Percentiles rank a stretch among this genome's conserved stretches.
These are phyloP conservation scores for Spiromastix sp. DNA, from an alignment of 2,329 filamentous ascomycete species.

Conservation along the genomic window DNA sequence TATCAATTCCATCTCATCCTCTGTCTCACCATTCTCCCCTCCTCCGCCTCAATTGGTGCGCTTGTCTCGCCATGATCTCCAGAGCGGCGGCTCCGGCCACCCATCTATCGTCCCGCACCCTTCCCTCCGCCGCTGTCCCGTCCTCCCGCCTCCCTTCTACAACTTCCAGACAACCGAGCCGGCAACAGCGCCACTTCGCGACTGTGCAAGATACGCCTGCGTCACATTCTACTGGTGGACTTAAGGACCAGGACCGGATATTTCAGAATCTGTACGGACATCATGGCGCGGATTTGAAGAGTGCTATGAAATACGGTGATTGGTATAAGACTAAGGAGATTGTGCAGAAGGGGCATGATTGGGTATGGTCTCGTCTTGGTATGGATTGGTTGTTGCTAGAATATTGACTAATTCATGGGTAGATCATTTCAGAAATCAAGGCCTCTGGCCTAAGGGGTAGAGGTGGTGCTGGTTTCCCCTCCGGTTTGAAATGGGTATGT, in stretches of 20 bases:
- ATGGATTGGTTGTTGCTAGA: background rate
- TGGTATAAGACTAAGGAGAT: slow-evolving; percentile 99
- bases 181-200: slow-evolving; percentile 61
- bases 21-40: slow-evolving; percentile 16
- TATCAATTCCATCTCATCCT: slow-evolving; percentile 9
- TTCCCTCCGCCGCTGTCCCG: slow-evolving; percentile 20
- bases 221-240: slow-evolving; percentile 66
- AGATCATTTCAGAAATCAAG: slow-evolving; percentile 97
- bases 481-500: slow-evolving; percentile 95
- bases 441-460: slow-evolving; percentile 88
- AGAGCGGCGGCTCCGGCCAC: slow-evolving; percentile 35
- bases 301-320: slow-evolving; percentile 94
- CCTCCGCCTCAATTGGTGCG: slow-evolving; percentile 25
- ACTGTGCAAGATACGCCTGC: slow-evolving; percentile 65
- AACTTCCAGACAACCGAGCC: slow-evolving; percentile 17
- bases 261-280: slow-evolving; percentile 98
- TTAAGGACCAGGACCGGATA: slow-evolving; percentile 95
- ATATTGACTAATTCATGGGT: slow-evolving; percentile 6
- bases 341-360: slow-evolving; percentile 90
- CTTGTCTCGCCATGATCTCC: slow-evolving; percentile 32
- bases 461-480: slow-evolving; percentile 96
- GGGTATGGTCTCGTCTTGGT: slow-evolving; percentile 40
- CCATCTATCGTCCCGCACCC: slow-evolving; percentile 31
- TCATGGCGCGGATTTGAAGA: slow-evolving; percentile 82
- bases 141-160: slow-evolving; percentile 21